phyloP scores from a whole-genome alignment of 768 basidiomycete species.

The Tephrocybe sp. region DNA sequence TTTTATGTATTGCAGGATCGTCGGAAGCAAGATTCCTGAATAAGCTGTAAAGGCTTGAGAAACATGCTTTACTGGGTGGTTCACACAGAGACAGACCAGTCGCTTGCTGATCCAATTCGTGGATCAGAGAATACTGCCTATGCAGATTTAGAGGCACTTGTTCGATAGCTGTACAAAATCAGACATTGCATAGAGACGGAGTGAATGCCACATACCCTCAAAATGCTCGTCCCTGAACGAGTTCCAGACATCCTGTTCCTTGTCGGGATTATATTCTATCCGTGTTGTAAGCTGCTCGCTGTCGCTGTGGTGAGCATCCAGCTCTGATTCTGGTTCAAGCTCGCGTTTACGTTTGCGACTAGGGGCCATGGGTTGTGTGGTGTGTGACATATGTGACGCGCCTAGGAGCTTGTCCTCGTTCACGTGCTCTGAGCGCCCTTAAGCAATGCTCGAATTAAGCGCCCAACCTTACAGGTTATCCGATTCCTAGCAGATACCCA shows the following conservation, averaged over 20 bases:
- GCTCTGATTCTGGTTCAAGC: constrained; percentile 25
- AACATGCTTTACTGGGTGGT: constrained; percentile 11
- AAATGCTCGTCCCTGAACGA: constrained; percentile 76
- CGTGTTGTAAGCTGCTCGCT: constrained; percentile 18
- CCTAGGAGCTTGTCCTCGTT: not conserved
- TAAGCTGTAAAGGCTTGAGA: constrained; percentile 31
- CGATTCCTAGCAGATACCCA: constrained; percentile 2
- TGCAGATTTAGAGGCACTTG: constrained; percentile 77
- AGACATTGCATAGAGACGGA: not conserved
- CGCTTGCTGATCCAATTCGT: constrained; percentile 71
- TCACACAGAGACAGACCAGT: constrained; percentile 38
- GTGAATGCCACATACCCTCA: constrained; percentile 51
- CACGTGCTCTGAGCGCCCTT: constrained; percentile 8
- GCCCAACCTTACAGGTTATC: constrained; percentile 10
- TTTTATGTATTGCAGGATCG: constrained; percentile 47
- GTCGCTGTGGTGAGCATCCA: constrained; percentile 25
- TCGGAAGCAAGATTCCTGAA: constrained; percentile 39
- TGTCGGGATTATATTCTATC: constrained; percentile 32
- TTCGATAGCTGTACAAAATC: constrained; percentile 56
- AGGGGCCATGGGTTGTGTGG: constrained; percentile 15
- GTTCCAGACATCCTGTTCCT: constrained; percentile 71
- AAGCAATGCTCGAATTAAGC: constrained; percentile 3
- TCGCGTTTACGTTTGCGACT: constrained; percentile 47
- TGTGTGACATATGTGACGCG: not conserved
- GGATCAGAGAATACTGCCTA: constrained; percentile 67